Evolutionary conservation across 2,329 filamentous ascomycete species (phyloP).

Genomic region (Sporothrix euskadiensis): DNA sequence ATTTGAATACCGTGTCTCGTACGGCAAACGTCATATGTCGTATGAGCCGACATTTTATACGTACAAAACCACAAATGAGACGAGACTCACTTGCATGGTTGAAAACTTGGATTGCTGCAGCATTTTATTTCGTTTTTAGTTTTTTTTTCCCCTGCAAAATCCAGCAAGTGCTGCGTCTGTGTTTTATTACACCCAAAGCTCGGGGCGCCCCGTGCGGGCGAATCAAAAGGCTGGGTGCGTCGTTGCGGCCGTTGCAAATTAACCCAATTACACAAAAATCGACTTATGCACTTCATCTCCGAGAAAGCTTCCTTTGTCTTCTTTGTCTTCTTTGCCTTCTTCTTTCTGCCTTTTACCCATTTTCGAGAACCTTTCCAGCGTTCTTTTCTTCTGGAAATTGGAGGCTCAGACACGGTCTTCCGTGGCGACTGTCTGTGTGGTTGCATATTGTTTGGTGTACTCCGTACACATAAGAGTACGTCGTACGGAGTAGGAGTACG

Average conservation of each 20-base stretch:
- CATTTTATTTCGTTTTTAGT: not conserved
- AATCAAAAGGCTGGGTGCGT: slow-evolving; percentile 1
- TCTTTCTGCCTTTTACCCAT: not conserved
- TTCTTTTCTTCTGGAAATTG: slow-evolving; percentile 6
- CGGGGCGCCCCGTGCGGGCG: not conserved
- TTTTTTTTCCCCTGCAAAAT: not conserved
- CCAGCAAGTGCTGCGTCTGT: not conserved
- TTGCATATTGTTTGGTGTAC: not conserved
- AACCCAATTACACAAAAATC: slow-evolving; percentile 12
- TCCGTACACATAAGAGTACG: not conserved
- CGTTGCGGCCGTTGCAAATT: slow-evolving; percentile 15
- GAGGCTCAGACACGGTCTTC: slow-evolving; percentile 1
- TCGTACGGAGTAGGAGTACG: no score
- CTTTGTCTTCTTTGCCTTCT: not conserved
- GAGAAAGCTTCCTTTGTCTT: not conserved
- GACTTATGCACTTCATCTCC: slow-evolving; percentile 18
- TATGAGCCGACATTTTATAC: not conserved
- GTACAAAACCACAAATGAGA: not conserved
- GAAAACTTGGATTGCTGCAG: not conserved
- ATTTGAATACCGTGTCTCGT: not conserved
- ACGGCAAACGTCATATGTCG: not conserved
- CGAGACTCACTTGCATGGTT: not conserved
- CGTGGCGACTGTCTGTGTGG: slow-evolving; percentile 8
- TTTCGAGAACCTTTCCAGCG: not conserved
- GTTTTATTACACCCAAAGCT: not conserved